phyloP scores from a whole-genome alignment of 306 rosid genomes.

The Arachis hypogaea region DNA sequence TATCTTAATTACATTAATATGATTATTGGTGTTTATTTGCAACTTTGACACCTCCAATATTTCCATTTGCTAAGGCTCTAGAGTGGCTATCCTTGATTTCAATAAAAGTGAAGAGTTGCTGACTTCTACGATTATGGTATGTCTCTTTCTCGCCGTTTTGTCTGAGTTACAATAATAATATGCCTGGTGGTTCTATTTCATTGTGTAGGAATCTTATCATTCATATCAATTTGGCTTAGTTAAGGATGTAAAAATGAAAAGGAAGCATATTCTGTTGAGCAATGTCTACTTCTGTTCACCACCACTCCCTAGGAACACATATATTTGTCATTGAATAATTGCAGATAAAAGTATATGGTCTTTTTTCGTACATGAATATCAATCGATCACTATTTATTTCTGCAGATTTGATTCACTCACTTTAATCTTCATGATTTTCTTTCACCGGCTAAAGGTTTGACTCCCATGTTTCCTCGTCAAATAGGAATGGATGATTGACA shows the following conservation, averaged over 20 bases:
- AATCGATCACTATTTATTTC: neutral
- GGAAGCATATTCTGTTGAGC: neutral
- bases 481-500: constrained; percentile 90
- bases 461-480: constrained; percentile 20
- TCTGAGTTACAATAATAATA: neutral
- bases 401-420: neutral
- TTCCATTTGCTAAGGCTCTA: constrained; percentile 61
- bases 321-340: constrained; percentile 5
- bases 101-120: constrained; percentile 66
- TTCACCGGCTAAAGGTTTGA: constrained; percentile 18
- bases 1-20: constrained; percentile 3
- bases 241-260: constrained; percentile 14
- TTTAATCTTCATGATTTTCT: neutral
- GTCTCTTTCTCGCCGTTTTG: constrained; percentile 1
- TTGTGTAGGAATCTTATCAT: neutral
- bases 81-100: constrained; percentile 75
- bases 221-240: neutral
- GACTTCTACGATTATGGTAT: constrained; percentile 65
- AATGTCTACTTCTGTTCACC: neutral
- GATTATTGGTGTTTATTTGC: constrained; percentile 18
- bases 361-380: neutral
- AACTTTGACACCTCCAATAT: constrained; percentile 9
- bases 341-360: neutral
- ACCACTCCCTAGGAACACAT: neutral
- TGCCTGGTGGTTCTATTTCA: constrained; percentile 6